Conservation (phyloP, 148 eudicot genomes). For the Cornus suecica region DNA sequence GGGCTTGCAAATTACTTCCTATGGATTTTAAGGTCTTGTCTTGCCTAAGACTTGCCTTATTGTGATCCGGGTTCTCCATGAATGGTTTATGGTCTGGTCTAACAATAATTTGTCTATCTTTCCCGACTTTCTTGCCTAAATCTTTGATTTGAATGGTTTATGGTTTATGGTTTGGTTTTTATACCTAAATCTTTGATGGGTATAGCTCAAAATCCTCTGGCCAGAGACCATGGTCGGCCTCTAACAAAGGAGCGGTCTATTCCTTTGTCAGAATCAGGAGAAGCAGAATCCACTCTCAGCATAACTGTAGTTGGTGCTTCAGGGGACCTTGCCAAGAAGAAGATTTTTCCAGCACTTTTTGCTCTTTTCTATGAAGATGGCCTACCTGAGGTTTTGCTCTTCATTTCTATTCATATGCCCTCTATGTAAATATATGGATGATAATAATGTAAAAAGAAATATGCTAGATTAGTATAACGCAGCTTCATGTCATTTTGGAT, state of each 20-base stretch:
- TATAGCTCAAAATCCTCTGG: slow-evolving; percentile 35
- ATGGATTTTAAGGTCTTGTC: not conserved
- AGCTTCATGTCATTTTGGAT: not conserved
- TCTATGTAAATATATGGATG: not conserved
- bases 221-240: slow-evolving; percentile 28
- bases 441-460: not conserved
- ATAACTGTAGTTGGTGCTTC: slow-evolving; percentile 89
- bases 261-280: slow-evolving; percentile 19
- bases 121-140: slow-evolving; percentile 9
- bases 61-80: not conserved
- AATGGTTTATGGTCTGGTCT: not conserved
- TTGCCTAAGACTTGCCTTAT: not conserved
- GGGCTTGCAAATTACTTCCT: not conserved
- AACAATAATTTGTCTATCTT: not conserved
- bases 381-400: slow-evolving; percentile 58
- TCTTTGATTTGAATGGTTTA: not conserved
- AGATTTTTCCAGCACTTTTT: slow-evolving; percentile 91
- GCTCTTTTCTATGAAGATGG: slow-evolving; percentile 71
- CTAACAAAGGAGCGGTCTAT: slow-evolving; percentile 19
- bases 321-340: slow-evolving; percentile 91
- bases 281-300: slow-evolving; percentile 50
- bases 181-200: slow-evolving; percentile 23
- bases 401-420: not conserved
- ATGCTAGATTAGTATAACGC: not conserved
- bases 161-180: not conserved